Evolutionary conservation across 106 monocot genomes (phyloP).

Genomic region (Platanthera guangdongensis): DNA sequence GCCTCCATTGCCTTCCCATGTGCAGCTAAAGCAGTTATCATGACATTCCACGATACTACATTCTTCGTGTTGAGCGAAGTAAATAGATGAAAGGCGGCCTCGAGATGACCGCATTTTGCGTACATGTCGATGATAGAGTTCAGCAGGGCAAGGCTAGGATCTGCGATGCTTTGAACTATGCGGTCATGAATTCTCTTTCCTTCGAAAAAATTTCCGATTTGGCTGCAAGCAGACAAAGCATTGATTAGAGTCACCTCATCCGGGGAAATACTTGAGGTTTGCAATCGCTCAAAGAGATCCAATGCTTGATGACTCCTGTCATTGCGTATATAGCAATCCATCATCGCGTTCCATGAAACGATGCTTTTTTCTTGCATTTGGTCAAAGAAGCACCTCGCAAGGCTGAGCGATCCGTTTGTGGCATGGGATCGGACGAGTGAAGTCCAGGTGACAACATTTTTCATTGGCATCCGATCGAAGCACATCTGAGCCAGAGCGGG

Average conservation of each 20-base stretch:
- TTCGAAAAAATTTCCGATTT: constrained; percentile 33
- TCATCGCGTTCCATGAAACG: constrained; percentile 66
- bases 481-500: constrained; percentile 20
- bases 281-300: constrained; percentile 36
- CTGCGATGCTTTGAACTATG: constrained; percentile 16
- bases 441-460: constrained; percentile 57
- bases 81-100: constrained; percentile 35
- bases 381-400: constrained; percentile 41
- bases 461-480: constrained; percentile 41
- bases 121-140: constrained; percentile 63
- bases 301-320: constrained; percentile 29
- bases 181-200: constrained; percentile 40
- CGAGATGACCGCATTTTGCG: constrained; percentile 46
- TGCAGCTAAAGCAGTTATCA: constrained; percentile 54
- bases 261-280: constrained; percentile 25
- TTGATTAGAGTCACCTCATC: constrained; percentile 37
- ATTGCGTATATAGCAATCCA: constrained; percentile 38
- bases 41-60: constrained; percentile 57
- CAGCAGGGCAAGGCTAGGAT: constrained; percentile 18
- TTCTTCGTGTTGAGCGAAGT: constrained; percentile 26
- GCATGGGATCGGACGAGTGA: constrained; percentile 44
- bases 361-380: constrained; percentile 40
- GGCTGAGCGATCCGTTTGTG: constrained; percentile 32
- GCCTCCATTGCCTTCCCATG: constrained; percentile 50
- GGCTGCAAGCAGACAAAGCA: constrained; percentile 48